A percentile compares a stretch with the other conserved stretches of the same genome.
Conservation (phyloP, 1,284 basidiomycete genomes). For the Entoloma clypeatum region DNA sequence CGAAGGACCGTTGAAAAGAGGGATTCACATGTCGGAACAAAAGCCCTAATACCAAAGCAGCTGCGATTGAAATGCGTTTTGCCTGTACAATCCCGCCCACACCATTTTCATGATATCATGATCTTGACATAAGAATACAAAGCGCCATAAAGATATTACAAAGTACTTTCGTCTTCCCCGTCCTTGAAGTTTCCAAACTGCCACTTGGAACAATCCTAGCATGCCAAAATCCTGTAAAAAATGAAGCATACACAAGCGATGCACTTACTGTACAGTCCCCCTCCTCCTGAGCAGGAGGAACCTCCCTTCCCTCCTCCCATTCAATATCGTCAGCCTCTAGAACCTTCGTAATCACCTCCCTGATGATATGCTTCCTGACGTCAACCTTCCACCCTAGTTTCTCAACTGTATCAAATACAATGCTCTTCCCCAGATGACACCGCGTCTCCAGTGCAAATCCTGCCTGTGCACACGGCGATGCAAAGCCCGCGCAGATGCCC, state of each 20-base stretch:
- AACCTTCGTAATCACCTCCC: slow-evolving; percentile 71
- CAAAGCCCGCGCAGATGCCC: slow-evolving; percentile 68
- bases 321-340: slow-evolving; percentile 59
- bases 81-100: too few species aligned
- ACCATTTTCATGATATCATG: too few species aligned
- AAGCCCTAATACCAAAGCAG: too few species aligned
- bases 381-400: slow-evolving; percentile 84
- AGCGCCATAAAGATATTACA: too few species aligned
- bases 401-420: slow-evolving; percentile 82
- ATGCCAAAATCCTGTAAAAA: slow-evolving; percentile 6
- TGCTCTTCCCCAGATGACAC: slow-evolving; percentile 67
- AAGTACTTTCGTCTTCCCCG: slow-evolving; percentile 2
- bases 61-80: too few species aligned
- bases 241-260: background rate
- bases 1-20: too few species aligned
- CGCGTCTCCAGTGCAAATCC: slow-evolving; percentile 72
- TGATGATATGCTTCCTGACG: slow-evolving; percentile 81
- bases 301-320: slow-evolving; percentile 44
- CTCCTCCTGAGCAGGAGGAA: slow-evolving; percentile 51
- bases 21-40: too few species aligned
- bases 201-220: slow-evolving; percentile 71
- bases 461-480: slow-evolving; percentile 59
- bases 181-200: slow-evolving; percentile 59
- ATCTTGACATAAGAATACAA: too few species aligned
- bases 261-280: slow-evolving; percentile 56